Evolutionary conservation across 352 stramenopile species (phyloP).

Genomic region (Globisporangium alternatum): DNA sequence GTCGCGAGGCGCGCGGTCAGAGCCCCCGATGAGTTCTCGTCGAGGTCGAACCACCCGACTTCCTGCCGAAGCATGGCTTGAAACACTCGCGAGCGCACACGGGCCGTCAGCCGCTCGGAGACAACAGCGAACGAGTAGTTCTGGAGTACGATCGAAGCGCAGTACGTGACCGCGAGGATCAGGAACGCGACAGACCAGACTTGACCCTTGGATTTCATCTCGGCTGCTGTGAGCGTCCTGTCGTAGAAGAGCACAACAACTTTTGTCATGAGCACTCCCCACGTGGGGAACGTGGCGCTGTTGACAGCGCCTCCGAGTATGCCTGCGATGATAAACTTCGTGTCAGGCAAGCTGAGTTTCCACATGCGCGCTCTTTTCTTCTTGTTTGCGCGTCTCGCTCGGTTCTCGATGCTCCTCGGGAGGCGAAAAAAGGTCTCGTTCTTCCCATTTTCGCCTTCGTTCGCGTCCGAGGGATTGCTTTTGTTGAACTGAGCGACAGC

Average conservation of each 20-base stretch:
- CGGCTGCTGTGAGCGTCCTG: slow-evolving; percentile 27
- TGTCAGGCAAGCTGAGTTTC: slow-evolving; percentile 38
- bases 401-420: neutral
- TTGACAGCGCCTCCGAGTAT: slow-evolving; percentile 33
- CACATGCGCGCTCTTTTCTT: slow-evolving; percentile 35
- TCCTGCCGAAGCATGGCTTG: slow-evolving; percentile 65
- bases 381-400: neutral
- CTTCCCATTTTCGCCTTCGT: neutral
- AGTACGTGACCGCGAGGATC: slow-evolving; percentile 34
- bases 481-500: neutral
- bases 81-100: slow-evolving; percentile 41
- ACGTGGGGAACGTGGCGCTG: slow-evolving; percentile 37
- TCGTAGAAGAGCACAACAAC: slow-evolving; percentile 50
- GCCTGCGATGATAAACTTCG: slow-evolving; percentile 38
- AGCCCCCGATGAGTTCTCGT: slow-evolving; percentile 53
- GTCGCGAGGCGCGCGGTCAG: slow-evolving; percentile 59
- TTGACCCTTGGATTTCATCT: slow-evolving; percentile 35
- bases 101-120: slow-evolving; percentile 38
- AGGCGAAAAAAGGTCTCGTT: neutral
- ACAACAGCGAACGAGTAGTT: slow-evolving; percentile 55
- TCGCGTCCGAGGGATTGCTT: neutral
- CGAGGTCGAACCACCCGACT: slow-evolving; percentile 67
- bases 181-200: slow-evolving; percentile 32
- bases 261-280: slow-evolving; percentile 44
- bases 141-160: slow-evolving; percentile 33